Evolutionary conservation across 73 alveolate species (phyloP), one percentile per base, ranked within the genome.

Genomic region (Urostyla sp.): DNA sequence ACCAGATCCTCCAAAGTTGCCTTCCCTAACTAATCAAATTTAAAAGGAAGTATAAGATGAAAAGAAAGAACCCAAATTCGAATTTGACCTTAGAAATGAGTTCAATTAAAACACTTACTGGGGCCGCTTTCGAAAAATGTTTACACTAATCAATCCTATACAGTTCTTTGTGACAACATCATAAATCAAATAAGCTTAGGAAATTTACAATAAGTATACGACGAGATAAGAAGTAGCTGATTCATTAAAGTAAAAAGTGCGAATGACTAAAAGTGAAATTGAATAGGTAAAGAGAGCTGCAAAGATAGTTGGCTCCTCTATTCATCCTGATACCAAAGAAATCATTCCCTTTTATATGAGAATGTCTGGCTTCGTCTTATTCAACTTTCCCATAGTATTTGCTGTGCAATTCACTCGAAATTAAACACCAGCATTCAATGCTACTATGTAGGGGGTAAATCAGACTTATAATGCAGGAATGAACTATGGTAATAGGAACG

Each of bases 401-500:
- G 73, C 57, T 8, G 61, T 85, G 48, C 54, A 85, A 15, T 73
- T 73, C 21, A 16, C 74, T 18, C 26, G 63, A 18, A 21, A 36
- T 13, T 53, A 76, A 51, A 79, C 96, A 0, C 77, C 90, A 7
- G 45, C 45, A 3, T 59, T 52, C 52, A 59, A 63, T 36, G 77
- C 85, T 15, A 26, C 45, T 66, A 45, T 58, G 52, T 87, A 90
- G 26, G 67, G 88, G 78, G 16, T 90, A 3, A 90, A 90, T 67
- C 78, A 90, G 53, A 67, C 96, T 0, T 85, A 90, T 57, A 85
- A 90, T 59, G 96, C 89, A 28, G 76, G 84, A 10, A 66, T 90
- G 53, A 90, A 90, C 35, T 90, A 85, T 58, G 91, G 90, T 0
- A 90, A 90, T 59, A 66, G 96, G 27, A 90, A 80, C 69, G 92